Evolutionary conservation across 805 yeast species (phyloP).

Genomic region (Lipomyces mesembrius): DNA sequence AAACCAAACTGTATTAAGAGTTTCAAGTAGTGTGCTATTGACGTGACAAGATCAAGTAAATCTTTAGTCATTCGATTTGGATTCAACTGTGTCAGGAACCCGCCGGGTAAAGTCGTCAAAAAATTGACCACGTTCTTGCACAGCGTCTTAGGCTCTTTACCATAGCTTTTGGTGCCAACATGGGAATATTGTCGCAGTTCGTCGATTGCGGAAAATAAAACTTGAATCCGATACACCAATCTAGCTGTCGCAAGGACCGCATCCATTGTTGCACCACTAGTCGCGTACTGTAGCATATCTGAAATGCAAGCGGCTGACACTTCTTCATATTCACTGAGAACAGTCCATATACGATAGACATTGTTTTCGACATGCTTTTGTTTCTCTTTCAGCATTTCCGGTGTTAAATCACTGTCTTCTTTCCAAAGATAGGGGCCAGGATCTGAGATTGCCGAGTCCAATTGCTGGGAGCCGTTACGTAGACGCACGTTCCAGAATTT

Average conservation of each 20-base stretch:
- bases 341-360: constrained; percentile 75
- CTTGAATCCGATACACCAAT: constrained; percentile 72
- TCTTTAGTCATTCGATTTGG: constrained; percentile 44
- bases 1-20: constrained; percentile 80
- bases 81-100: constrained; percentile 42
- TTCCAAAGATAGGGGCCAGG: constrained; percentile 34
- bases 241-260: constrained; percentile 74
- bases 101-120: constrained; percentile 77
- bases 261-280: constrained; percentile 66
- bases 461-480: constrained; percentile 60
- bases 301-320: constrained; percentile 86
- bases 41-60: constrained; percentile 79
- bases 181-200: constrained; percentile 36
- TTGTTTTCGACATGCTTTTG: constrained; percentile 70
- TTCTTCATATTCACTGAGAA: constrained; percentile 87
- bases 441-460: constrained; percentile 35
- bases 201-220: constrained; percentile 78
- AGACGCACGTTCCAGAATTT: constrained; percentile 93
- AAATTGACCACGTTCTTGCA: constrained; percentile 90
- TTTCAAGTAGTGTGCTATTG: constrained; percentile 90
- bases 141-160: constrained; percentile 76
- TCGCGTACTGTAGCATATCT: constrained; percentile 85
- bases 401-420: constrained; percentile 49
- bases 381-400: constrained; percentile 52
- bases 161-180: constrained; percentile 31